A percentile compares a stretch with the other conserved stretches of the same genome.
These are phyloP conservation scores for Leishmania arabica DNA, from an alignment of 208 protist genomes.

Conservation along the genomic window DNA sequence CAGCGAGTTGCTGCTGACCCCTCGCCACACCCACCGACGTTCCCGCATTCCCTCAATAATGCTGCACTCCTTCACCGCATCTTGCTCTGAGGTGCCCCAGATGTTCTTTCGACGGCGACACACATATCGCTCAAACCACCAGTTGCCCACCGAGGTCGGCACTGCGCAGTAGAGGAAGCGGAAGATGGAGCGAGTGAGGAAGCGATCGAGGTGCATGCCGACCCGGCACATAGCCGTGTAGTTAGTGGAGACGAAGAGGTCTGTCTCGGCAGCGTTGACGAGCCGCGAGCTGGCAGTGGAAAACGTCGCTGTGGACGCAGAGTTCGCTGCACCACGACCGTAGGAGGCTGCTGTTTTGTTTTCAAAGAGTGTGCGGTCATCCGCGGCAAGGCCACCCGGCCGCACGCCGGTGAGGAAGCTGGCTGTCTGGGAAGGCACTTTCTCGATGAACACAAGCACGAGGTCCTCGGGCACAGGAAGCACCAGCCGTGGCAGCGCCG, in stretches of 20 bases:
- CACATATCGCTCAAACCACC: conserved; percentile 59
- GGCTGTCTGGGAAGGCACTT: conserved; percentile 54
- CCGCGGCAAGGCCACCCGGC: conserved; percentile 12
- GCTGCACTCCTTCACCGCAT: conserved; percentile 46
- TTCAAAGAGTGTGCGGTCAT: conserved; percentile 29
- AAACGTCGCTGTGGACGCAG: neutral
- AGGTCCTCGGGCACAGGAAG: conserved; percentile 41
- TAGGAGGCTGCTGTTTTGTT: neutral
- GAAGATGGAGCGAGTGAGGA: conserved; percentile 38
- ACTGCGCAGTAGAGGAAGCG: conserved; percentile 47
- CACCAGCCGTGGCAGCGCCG: neutral
- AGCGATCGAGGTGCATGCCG: conserved; percentile 82
- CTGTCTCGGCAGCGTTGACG: conserved; percentile 36
- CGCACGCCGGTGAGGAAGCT: conserved; percentile 39
- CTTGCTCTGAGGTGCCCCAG: conserved; percentile 83
- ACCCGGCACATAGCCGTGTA: conserved; percentile 76
- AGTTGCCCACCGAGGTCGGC: conserved; percentile 52
- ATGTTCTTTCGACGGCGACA: conserved; percentile 45
- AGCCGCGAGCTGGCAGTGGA: conserved; percentile 15
- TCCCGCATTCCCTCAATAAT: conserved; percentile 79
- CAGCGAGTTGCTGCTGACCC: neutral
- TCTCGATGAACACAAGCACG: conserved; percentile 75
- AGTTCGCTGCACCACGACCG: neutral
- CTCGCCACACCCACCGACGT: conserved; percentile 67
- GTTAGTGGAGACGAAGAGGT: conserved; percentile 75